Evolutionary conservation across 192 early-diverging fungal genomes (phyloP).

Genomic region (Coemansia sp.): DNA sequence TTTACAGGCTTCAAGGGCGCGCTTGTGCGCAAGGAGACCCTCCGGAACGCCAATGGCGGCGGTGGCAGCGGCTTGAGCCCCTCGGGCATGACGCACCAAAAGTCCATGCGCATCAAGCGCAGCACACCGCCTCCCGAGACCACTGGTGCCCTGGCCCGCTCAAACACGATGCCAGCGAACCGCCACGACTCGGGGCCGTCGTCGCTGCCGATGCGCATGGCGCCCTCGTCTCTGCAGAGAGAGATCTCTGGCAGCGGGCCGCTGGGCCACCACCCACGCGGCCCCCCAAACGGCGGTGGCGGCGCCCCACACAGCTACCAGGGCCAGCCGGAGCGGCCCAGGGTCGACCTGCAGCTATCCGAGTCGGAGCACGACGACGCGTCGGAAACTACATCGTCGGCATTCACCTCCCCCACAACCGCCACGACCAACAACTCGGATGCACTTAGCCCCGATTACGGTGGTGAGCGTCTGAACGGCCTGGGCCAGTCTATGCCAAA

Average conservation of each 20-base stretch:
- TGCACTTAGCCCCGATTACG: background rate
- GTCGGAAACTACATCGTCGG: constrained; percentile 11
- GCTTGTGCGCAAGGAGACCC: constrained; percentile 47
- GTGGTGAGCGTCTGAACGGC: background rate
- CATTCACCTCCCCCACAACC: constrained; percentile 16
- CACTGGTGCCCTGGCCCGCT: constrained; percentile 29
- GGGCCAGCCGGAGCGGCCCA: constrained; percentile 8
- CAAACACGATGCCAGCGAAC: constrained; percentile 44
- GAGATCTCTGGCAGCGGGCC: constrained; percentile 10
- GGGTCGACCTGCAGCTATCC: constrained; percentile 10
- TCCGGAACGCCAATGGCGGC: constrained; percentile 21
- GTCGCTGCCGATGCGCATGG: constrained; percentile 11
- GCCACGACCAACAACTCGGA: background rate
- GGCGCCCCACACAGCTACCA: constrained; percentile 14
- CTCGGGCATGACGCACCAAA: constrained; percentile 27
- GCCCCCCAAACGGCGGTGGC: no score
- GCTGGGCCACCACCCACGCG: no score
- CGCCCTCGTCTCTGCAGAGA: constrained; percentile 9
- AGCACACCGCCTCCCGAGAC: constrained; percentile 42
- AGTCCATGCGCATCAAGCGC: constrained; percentile 45
- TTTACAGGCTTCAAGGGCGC: constrained; percentile 54
- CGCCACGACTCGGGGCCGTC: constrained; percentile 17
- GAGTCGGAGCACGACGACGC: constrained; percentile 13
- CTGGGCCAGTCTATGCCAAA: constrained; percentile 8
- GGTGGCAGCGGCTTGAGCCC: no score